These are phyloP conservation scores for Debaryomycetaceae sp. DNA, from an alignment of 1,139 yeast genomes.

Conservation along the genomic window DNA sequence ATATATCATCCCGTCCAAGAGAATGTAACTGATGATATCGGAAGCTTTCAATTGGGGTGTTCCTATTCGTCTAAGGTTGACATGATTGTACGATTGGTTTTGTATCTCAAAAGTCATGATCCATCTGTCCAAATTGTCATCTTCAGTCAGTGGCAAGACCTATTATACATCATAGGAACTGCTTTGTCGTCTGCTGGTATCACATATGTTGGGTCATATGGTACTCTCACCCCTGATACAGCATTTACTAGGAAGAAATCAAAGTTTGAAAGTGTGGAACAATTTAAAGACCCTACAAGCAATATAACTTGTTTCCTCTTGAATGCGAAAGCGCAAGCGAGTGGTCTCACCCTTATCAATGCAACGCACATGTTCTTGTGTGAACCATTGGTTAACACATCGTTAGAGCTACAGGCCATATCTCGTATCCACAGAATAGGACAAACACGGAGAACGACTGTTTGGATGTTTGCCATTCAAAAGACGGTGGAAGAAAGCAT, in stretches of 20 bases:
- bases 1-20: constrained; percentile 50
- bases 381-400: constrained; percentile 88
- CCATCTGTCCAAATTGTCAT: constrained; percentile 74
- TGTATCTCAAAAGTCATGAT: constrained; percentile 56
- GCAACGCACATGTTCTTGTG: constrained; percentile 88
- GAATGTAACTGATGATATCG: constrained; percentile 41
- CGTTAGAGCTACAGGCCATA: constrained; percentile 86
- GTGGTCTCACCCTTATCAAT: constrained; percentile 85
- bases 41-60: constrained; percentile 36
- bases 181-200: constrained; percentile 64
- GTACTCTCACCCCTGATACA: constrained; percentile 32
- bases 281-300: constrained; percentile 57
- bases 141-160: constrained; percentile 85
- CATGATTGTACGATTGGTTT: constrained; percentile 68
- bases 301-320: constrained; percentile 76
- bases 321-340: constrained; percentile 82
- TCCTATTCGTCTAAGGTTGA: constrained; percentile 84
- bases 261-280: constrained; percentile 47
- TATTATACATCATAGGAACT: constrained; percentile 61
- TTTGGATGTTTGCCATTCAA: constrained; percentile 85
- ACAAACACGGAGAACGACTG: constrained; percentile 72
- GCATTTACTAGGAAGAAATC: constrained; percentile 27
- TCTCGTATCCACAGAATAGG: constrained; percentile 93
- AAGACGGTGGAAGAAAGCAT: constrained; percentile 91
- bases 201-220: constrained; percentile 42